Evolutionary conservation across 805 yeast species (phyloP).

Genomic region (Wickerhamiella musiphila): DNA sequence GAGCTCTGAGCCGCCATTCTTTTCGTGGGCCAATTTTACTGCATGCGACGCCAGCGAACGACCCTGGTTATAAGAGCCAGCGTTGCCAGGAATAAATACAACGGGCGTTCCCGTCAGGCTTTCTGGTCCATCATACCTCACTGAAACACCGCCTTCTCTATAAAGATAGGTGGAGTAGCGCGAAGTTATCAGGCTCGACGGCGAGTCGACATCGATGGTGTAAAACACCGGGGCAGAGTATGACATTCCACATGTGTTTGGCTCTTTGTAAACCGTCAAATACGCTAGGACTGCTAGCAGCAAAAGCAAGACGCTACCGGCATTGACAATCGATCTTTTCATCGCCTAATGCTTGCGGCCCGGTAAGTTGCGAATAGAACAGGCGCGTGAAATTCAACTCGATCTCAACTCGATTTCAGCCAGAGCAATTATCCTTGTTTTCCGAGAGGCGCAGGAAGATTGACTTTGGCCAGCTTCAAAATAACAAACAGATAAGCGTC

Average conservation of each 20-base stretch:
- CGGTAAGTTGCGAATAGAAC: too few species aligned
- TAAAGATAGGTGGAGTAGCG: conserved; percentile 64
- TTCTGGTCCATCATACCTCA: conserved; percentile 5
- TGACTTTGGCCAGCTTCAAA: too few species aligned
- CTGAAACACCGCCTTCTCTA: conserved; percentile 49
- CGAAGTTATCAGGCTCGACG: conserved; percentile 5
- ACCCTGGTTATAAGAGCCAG: conserved; percentile 82
- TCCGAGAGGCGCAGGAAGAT: too few species aligned
- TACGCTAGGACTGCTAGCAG: conserved; percentile 1
- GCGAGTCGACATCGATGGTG: conserved; percentile 7
- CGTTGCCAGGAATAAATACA: conserved; percentile 91
- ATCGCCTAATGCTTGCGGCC: too few species aligned
- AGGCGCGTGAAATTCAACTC: too few species aligned
- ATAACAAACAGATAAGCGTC: too few species aligned
- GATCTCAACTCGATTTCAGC: too few species aligned
- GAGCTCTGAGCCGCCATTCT: conserved; percentile 23
- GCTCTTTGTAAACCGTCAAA: conserved; percentile 7
- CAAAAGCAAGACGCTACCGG: neutral
- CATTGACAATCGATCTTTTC: too few species aligned
- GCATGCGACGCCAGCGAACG: conserved; percentile 81
- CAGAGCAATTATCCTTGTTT: too few species aligned
- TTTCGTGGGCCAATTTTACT: conserved; percentile 35
- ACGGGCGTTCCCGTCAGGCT: conserved; percentile 72
- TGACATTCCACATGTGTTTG: conserved; percentile 12
- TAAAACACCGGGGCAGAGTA: conserved; percentile 9